phyloP scores from a whole-genome alignment of 202 grass and related monocot genomes.

The Zoysia matrella region DNA sequence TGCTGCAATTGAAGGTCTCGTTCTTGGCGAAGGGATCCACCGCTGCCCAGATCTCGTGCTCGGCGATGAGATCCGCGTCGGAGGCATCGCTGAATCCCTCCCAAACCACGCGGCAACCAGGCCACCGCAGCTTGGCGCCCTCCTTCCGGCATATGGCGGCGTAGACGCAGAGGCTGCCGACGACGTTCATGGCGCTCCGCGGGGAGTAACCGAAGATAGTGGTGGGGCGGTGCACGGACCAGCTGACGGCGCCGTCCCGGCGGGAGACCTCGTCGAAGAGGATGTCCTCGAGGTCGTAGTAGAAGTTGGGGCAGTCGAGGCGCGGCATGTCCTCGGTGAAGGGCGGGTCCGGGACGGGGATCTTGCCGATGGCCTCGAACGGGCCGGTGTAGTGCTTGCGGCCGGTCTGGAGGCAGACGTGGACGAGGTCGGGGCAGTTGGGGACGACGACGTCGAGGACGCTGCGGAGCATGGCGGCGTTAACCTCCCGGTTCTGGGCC shows the following conservation, averaged over 20 bases:
- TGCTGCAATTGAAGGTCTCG: constrained; percentile 85
- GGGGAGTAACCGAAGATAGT: constrained; percentile 79
- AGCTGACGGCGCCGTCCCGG: constrained; percentile 57
- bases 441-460: constrained; percentile 72
- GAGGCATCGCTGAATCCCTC: constrained; percentile 74
- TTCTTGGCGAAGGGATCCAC: constrained; percentile 82
- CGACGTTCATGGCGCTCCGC: constrained; percentile 66
- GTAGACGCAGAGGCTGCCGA: constrained; percentile 81
- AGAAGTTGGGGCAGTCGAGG: constrained; percentile 67
- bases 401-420: constrained; percentile 88
- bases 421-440: constrained; percentile 62
- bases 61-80: constrained; percentile 77
- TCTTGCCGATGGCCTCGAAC: constrained; percentile 37
- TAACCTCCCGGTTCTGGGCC: constrained; percentile 51
- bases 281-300: constrained; percentile 83
- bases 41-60: constrained; percentile 89
- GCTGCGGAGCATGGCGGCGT: constrained; percentile 81
- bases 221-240: constrained; percentile 83
- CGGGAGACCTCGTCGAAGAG: constrained; percentile 63
- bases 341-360: constrained; percentile 49
- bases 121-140: constrained; percentile 62
- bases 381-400: constrained; percentile 79
- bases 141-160: constrained; percentile 85
- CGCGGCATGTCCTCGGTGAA: constrained; percentile 81
- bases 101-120: constrained; percentile 50